Conservation (phyloP, 2,329 filamentous ascomycete genomes). For the Beauveria bassiana region DNA sequence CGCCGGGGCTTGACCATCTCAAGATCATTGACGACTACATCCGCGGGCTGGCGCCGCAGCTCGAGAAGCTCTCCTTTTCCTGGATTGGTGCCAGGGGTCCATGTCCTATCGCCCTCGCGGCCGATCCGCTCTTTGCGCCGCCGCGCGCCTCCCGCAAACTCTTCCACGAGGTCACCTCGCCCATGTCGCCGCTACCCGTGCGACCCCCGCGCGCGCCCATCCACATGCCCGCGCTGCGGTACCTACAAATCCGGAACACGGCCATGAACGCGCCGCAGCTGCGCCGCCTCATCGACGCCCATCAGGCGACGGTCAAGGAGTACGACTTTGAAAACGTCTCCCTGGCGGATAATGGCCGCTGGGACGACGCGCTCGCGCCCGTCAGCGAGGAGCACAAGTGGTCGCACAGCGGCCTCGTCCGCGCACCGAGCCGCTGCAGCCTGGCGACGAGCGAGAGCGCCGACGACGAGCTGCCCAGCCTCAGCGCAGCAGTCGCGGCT, state of each 20-base stretch:
- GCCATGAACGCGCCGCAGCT: constrained; percentile 66
- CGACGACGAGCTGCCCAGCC: constrained; percentile 32
- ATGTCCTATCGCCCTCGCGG: constrained; percentile 62
- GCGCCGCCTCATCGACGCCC: constrained; percentile 56
- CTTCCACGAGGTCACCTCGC: constrained; percentile 56
- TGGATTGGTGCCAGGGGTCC: constrained; percentile 71
- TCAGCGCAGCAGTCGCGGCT: constrained; percentile 48
- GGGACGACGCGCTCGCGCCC: constrained; percentile 76
- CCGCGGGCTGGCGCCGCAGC: constrained; percentile 54
- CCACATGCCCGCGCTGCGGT: constrained; percentile 58
- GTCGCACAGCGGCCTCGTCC: constrained; percentile 24
- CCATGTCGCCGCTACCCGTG: constrained; percentile 54
- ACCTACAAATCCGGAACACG: constrained; percentile 65
- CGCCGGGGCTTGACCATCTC: constrained; percentile 59
- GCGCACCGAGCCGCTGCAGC: constrained; percentile 17
- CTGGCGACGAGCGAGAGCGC: constrained; percentile 26
- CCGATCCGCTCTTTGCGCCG: constrained; percentile 61
- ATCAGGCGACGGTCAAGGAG: constrained; percentile 62
- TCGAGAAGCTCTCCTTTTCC: constrained; percentile 67
- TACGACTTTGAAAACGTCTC: constrained; percentile 74
- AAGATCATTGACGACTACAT: constrained; percentile 80
- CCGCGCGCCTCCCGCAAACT: constrained; percentile 47
- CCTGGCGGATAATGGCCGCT: constrained; percentile 60
- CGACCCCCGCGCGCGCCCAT: constrained; percentile 47
- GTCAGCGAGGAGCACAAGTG: constrained; percentile 41